Conservation (phyloP, 768 basidiomycete species). For the Daedalea quercina region DNA sequence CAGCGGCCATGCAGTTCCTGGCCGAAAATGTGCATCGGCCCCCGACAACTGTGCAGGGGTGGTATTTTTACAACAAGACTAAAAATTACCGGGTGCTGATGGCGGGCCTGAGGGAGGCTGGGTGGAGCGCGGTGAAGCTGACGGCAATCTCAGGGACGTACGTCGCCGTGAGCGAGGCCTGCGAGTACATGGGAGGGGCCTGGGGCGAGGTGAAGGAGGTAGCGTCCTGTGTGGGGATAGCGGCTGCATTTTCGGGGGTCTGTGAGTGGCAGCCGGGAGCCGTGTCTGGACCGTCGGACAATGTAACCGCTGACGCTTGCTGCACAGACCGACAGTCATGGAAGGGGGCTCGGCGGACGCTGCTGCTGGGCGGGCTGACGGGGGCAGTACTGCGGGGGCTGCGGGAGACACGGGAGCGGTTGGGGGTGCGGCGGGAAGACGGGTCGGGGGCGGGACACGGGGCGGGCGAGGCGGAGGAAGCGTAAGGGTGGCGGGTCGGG, state of each 20-base stretch:
- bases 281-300: slow-evolving; percentile 1
- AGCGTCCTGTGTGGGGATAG: slow-evolving; percentile 62
- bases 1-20: slow-evolving; percentile 70
- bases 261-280: slow-evolving; percentile 36
- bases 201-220: slow-evolving; percentile 41
- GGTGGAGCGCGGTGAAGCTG: slow-evolving; percentile 46
- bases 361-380: slow-evolving; percentile 49
- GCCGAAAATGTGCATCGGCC: slow-evolving; percentile 91
- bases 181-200: slow-evolving; percentile 28
- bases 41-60: slow-evolving; percentile 80
- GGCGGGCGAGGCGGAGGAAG: slow-evolving; percentile 4
- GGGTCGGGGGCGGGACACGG: slow-evolving; percentile 12
- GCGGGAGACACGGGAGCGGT: slow-evolving; percentile 22
- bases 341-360: slow-evolving; percentile 38
- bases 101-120: slow-evolving; percentile 65
- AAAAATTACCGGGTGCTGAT: slow-evolving; percentile 86
- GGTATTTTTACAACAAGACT: slow-evolving; percentile 96
- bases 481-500: neutral
- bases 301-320: slow-evolving; percentile 4
- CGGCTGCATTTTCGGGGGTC: slow-evolving; percentile 46
- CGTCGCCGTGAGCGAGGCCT: slow-evolving; percentile 43
- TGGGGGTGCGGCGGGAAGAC: slow-evolving; percentile 17
- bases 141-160: slow-evolving; percentile 39
- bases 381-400: slow-evolving; percentile 45
- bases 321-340: slow-evolving; percentile 51